A percentile compares a stretch with the other conserved stretches of the same genome.
Evolutionary conservation across 768 basidiomycete species (phyloP).

Genomic region (Porphyrellus cyaneotinctus): DNA sequence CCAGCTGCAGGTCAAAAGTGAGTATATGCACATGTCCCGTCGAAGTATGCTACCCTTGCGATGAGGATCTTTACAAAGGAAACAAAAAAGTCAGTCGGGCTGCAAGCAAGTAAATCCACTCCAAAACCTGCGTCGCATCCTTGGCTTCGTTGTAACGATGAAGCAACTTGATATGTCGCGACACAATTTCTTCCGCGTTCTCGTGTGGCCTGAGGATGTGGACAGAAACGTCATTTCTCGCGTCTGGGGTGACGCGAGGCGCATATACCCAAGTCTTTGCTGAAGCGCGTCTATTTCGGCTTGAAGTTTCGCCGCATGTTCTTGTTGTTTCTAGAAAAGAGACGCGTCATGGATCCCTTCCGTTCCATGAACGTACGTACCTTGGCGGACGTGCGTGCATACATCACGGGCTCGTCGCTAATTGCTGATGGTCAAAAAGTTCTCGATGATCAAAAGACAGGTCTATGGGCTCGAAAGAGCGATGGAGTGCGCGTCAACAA

Average conservation of each 20-base stretch:
- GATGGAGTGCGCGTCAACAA: no score
- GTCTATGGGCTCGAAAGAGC: no score
- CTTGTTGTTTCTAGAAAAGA: conserved; percentile 46
- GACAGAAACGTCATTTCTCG: neutral
- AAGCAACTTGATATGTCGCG: conserved; percentile 64
- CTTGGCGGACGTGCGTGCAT: conserved; percentile 29
- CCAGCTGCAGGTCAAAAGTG: conserved; percentile 49
- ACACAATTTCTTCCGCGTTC: conserved; percentile 57
- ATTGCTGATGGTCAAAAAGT: neutral
- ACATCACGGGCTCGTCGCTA: conserved; percentile 14
- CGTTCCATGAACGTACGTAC: conserved; percentile 9
- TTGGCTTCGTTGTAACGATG: conserved; percentile 81
- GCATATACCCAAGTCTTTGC: conserved; percentile 41
- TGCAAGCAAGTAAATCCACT: neutral
- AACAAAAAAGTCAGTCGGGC: conserved; percentile 1
- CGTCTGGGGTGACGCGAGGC: neutral
- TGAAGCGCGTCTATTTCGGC: conserved; percentile 48
- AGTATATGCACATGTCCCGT: conserved; percentile 7
- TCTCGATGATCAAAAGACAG: no score
- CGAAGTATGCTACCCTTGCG: conserved; percentile 53
- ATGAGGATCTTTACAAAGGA: conserved; percentile 57
- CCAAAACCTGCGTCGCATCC: conserved; percentile 68
- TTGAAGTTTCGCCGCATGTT: conserved; percentile 44
- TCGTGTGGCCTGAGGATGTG: conserved; percentile 34
- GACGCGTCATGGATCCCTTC: neutral